Percentiles rank a stretch among this genome's conserved stretches.
Conservation (phyloP, 768 basidiomycete genomes). For the Cystoderma amianthinum region DNA sequence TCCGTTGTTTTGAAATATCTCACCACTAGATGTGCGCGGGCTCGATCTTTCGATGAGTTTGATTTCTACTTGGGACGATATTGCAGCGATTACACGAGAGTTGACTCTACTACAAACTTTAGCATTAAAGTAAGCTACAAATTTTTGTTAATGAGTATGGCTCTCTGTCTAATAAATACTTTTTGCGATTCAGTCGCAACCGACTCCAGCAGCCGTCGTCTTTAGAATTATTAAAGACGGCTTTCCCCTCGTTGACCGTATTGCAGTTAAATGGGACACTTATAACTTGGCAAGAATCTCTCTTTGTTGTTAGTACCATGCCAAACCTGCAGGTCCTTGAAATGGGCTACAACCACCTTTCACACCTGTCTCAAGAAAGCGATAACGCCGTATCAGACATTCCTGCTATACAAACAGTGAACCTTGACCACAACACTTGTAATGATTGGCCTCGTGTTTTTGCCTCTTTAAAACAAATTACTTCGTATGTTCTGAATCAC, state of each 20-base stretch:
- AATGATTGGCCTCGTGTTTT: slow-evolving; percentile 47
- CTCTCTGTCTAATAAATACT: too few relatives aligned
- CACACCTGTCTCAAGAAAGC: slow-evolving; percentile 19
- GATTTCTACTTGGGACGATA: slow-evolving; percentile 60
- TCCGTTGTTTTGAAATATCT: slow-evolving; percentile 53
- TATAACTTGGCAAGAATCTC: slow-evolving; percentile 65
- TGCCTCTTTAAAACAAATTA: slow-evolving; percentile 33
- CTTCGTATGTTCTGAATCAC: slow-evolving; percentile 30
- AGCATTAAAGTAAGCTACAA: slow-evolving; percentile 66
- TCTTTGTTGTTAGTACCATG: slow-evolving; percentile 42
- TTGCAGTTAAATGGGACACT: slow-evolving; percentile 72
- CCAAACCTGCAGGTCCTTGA: slow-evolving; percentile 50
- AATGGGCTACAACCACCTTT: slow-evolving; percentile 63
- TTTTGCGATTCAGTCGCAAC: slow-evolving; percentile 59
- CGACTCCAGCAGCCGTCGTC: slow-evolving; percentile 43
- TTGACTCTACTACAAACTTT: slow-evolving; percentile 59
- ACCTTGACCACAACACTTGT: slow-evolving; percentile 66
- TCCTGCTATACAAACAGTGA: slow-evolving; percentile 41
- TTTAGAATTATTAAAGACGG: slow-evolving; percentile 18
- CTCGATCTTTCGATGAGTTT: slow-evolving; percentile 79
- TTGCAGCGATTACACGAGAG: slow-evolving; percentile 57
- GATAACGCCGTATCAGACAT: slow-evolving; percentile 8
- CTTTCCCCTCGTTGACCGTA: slow-evolving; percentile 51
- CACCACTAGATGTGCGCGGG: slow-evolving; percentile 60
- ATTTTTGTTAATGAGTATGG: too few relatives aligned